Conservation (phyloP, 495 filamentous ascomycete genomes). For the Corynascus novoguineensis region DNA sequence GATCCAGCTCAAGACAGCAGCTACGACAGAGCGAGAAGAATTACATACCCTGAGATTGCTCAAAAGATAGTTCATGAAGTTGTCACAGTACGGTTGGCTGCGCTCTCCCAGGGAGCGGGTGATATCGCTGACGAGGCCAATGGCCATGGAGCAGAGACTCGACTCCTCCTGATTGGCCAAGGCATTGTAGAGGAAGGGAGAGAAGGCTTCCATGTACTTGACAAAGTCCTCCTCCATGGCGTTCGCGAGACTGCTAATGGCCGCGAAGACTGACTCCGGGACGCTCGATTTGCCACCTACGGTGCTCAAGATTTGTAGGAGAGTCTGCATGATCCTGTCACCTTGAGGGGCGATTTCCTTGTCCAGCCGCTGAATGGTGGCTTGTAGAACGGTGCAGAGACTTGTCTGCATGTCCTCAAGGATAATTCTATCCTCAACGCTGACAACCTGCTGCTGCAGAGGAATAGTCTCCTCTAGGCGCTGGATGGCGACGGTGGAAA, state of each 20-base stretch:
- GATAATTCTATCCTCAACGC: conserved; percentile 88
- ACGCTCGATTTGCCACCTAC: conserved; percentile 84
- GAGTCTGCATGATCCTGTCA: conserved; percentile 85
- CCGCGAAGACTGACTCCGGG: conserved; percentile 86
- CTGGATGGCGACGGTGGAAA: conserved; percentile 79
- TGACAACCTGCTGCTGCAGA: conserved; percentile 91
- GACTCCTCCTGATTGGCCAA: conserved; percentile 93
- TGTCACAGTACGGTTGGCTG: conserved; percentile 89
- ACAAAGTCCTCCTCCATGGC: conserved; percentile 86
- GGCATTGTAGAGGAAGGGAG: conserved; percentile 84
- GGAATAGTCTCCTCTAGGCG: conserved; percentile 84
- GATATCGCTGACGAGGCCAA: conserved; percentile 94
- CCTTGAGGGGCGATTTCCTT: conserved; percentile 85
- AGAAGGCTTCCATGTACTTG: conserved; percentile 94
- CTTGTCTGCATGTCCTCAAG: conserved; percentile 98
- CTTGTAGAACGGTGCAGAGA: conserved; percentile 80
- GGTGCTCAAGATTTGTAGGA: conserved; percentile 73
- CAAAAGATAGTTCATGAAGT: conserved; percentile 94
- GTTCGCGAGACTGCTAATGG: conserved; percentile 78
- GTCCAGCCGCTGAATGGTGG: conserved; percentile 88
- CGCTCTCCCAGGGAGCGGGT: conserved; percentile 82
- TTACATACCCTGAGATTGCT: conserved; percentile 75
- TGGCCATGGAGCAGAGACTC: conserved; percentile 90
- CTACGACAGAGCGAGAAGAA: neutral
- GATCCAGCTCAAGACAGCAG: neutral